Evolutionary conservation across 2,329 filamentous ascomycete species (phyloP).

Genomic region (Cordyceps sp.): DNA sequence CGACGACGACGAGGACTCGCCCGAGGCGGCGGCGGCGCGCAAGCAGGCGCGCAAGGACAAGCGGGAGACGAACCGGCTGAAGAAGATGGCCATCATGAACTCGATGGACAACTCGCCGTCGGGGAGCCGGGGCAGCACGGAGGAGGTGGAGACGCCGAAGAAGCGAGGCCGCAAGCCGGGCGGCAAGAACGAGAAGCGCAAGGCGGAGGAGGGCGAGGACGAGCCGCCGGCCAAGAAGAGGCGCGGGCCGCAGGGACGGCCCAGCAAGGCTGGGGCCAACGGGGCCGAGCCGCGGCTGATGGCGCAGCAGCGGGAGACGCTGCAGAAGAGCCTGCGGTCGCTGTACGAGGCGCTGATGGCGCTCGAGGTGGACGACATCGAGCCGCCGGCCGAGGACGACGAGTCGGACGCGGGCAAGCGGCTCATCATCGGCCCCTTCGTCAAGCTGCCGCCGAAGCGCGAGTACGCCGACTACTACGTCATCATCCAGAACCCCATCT

Average conservation of each 20-base stretch:
- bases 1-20: constrained; percentile 86
- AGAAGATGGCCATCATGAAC: constrained; percentile 24
- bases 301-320: constrained; percentile 51
- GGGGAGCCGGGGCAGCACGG: constrained; percentile 67
- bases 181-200: constrained; percentile 67
- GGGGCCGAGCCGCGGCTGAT: constrained; percentile 32
- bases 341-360: constrained; percentile 71
- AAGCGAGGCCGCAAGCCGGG: constrained; percentile 73
- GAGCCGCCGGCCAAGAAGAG: constrained; percentile 68
- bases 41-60: constrained; percentile 76
- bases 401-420: constrained; percentile 47
- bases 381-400: constrained; percentile 37
- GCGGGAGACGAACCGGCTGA: constrained; percentile 59
- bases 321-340: constrained; percentile 64
- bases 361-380: constrained; percentile 61
- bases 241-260: constrained; percentile 51
- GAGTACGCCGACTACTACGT: constrained; percentile 92
- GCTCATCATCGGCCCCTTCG: constrained; percentile 82
- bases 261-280: constrained; percentile 36
- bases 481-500: constrained; percentile 82
- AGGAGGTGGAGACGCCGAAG: constrained; percentile 61
- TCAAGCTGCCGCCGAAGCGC: constrained; percentile 76
- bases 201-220: constrained; percentile 63
- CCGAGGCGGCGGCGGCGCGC: constrained; percentile 80
- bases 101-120: constrained; percentile 52